These are phyloP conservation scores for Panicum miliaceum DNA, from an alignment of 176 grass and related monocot genomes.

Conservation along the genomic window DNA sequence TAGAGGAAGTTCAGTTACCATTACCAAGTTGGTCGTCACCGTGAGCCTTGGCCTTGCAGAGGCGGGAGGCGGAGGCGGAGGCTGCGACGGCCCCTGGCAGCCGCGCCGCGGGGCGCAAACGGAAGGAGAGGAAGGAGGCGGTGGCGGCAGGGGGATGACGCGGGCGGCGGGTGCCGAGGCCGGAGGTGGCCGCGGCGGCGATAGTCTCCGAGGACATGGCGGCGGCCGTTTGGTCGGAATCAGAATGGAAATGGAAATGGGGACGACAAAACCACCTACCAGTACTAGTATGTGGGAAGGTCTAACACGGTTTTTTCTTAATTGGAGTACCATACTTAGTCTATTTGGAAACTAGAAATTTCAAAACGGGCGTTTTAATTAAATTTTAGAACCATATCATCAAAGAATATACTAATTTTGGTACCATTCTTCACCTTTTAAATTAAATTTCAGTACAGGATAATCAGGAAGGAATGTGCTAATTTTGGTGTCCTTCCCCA, in stretches of 20 bases:
- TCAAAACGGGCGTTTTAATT: constrained; percentile 52
- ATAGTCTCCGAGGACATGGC: neutral
- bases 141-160: neutral
- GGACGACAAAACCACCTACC: too few relatives aligned
- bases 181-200: neutral
- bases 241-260: neutral
- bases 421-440: too few relatives aligned
- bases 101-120: neutral
- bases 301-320: too few relatives aligned
- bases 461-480: too few relatives aligned
- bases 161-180: neutral
- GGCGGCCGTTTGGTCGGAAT: neutral
- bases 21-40: constrained; percentile 7
- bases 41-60: constrained; percentile 20
- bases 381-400: too few relatives aligned
- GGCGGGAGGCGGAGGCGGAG: neutral
- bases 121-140: neutral
- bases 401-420: too few relatives aligned
- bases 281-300: too few relatives aligned
- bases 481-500: too few relatives aligned
- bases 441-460: too few relatives aligned
- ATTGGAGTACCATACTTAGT: too few relatives aligned
- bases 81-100: neutral
- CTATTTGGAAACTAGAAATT: too few relatives aligned
- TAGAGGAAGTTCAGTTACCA: neutral